These are phyloP conservation scores for Priceomyces fermenticarens DNA, from an alignment of 805 yeast genomes.

Conservation along the genomic window DNA sequence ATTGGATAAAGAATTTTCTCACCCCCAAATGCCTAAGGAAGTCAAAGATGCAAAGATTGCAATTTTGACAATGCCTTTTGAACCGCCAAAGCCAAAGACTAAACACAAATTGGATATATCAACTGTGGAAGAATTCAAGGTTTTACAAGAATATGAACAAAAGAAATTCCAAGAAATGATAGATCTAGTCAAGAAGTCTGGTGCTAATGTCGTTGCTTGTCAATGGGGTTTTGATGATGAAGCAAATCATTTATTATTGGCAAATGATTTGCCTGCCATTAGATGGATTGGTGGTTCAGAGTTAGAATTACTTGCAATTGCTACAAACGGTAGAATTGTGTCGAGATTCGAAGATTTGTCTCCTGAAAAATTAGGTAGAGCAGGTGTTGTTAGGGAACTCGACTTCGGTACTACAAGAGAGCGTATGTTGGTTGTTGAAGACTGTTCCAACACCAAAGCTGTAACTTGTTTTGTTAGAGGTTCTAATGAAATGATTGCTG, in stretches of 20 bases:
- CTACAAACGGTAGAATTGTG: slow-evolving; percentile 95
- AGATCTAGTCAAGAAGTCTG: slow-evolving; percentile 75
- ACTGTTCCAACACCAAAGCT: slow-evolving; percentile 80
- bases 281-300: slow-evolving; percentile 99
- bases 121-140: slow-evolving; percentile 89
- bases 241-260: slow-evolving; percentile 87
- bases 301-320: slow-evolving; percentile 91
- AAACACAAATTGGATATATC: slow-evolving; percentile 94
- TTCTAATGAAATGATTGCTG: slow-evolving; percentile 95
- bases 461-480: slow-evolving; percentile 95
- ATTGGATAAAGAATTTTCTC: slow-evolving; percentile 94
- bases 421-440: slow-evolving; percentile 92
- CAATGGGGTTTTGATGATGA: slow-evolving; percentile 99
- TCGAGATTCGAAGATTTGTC: slow-evolving; percentile 94
- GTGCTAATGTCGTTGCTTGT: slow-evolving; percentile 95
- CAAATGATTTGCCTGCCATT: slow-evolving; percentile 89
- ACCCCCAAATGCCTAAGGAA: slow-evolving; percentile 94
- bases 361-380: slow-evolving; percentile 78
- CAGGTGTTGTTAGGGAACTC: slow-evolving; percentile 80
- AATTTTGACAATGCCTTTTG: slow-evolving; percentile 96
- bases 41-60: slow-evolving; percentile 83
- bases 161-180: slow-evolving; percentile 91
- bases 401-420: slow-evolving; percentile 97
- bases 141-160: slow-evolving; percentile 88
- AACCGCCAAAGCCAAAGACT: slow-evolving; percentile 99